Evolutionary conservation across 164 flowering plant species (phyloP).

Genomic region (Liriodendron chinense): DNA sequence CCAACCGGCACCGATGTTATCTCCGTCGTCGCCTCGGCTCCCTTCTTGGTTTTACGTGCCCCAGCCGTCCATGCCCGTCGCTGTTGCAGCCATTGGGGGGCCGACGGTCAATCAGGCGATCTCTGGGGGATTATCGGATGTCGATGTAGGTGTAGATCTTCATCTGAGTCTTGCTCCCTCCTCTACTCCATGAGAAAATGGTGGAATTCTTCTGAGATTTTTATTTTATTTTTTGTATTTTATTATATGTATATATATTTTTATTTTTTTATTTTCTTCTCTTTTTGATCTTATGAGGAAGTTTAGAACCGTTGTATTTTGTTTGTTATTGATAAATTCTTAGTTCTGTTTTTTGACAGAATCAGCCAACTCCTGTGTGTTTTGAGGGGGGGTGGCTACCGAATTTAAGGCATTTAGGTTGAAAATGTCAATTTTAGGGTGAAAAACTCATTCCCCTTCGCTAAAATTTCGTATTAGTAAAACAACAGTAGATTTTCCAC

Average conservation of each 20-base stretch:
- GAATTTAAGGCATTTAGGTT: too few relatives aligned
- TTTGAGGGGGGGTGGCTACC: too few relatives aligned
- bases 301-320: not conserved
- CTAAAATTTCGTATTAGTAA: too few relatives aligned
- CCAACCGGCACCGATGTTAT: constrained; percentile 16
- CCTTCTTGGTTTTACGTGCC: constrained; percentile 24
- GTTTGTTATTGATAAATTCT: too few relatives aligned
- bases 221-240: too few relatives aligned
- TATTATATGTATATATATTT: not conserved
- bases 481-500: too few relatives aligned
- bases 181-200: constrained; percentile 11
- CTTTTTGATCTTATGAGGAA: not conserved
- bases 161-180: constrained; percentile 39
- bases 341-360: too few relatives aligned
- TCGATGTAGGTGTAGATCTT: constrained; percentile 35
- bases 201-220: not conserved
- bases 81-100: not conserved
- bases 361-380: too few relatives aligned
- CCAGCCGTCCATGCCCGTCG: constrained; percentile 9
- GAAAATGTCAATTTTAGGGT: too few relatives aligned
- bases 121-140: constrained; percentile 15
- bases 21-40: constrained; percentile 16
- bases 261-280: not conserved
- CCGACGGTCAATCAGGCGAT: not conserved
- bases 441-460: too few relatives aligned